Conservation (phyloP, 345 rosid genomes). For the Melaleuca quinquenervia region DNA sequence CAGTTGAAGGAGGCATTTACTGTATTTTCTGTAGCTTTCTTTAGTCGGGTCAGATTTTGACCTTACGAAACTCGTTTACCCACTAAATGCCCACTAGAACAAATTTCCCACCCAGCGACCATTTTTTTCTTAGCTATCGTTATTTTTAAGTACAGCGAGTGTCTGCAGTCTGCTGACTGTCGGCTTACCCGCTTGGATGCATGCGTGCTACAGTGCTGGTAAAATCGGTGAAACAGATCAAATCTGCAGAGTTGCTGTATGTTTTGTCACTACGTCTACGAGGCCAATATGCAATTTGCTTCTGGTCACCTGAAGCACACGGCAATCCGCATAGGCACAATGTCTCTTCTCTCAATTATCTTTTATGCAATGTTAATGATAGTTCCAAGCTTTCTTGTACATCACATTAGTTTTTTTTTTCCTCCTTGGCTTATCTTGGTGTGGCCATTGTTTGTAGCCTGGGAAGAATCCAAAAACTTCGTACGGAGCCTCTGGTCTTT, state of each 20-base stretch:
- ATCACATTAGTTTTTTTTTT: slow-evolving; percentile 9
- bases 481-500: slow-evolving; percentile 1
- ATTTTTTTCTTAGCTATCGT: no score
- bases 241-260: not conserved
- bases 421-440: slow-evolving; percentile 6
- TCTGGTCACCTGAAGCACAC: not conserved
- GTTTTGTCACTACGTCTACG: not conserved
- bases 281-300: not conserved
- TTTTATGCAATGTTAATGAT: not conserved
- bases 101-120: no score
- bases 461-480: slow-evolving; percentile 13
- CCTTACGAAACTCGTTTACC: not conserved
- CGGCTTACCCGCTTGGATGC: not conserved
- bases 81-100: no score
- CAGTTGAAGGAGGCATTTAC: not conserved
- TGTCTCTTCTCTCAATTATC: not conserved
- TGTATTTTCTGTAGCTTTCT: not conserved
- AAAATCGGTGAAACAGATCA: not conserved
- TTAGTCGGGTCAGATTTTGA: not conserved
- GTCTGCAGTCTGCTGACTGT: no score
- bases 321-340: not conserved
- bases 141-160: no score
- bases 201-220: not conserved
- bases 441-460: not conserved
- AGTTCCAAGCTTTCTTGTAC: slow-evolving; percentile 11